These are phyloP conservation scores for Pleochaeta shiraiana DNA, from an alignment of 2,329 filamentous ascomycete species.

Conservation along the genomic window DNA sequence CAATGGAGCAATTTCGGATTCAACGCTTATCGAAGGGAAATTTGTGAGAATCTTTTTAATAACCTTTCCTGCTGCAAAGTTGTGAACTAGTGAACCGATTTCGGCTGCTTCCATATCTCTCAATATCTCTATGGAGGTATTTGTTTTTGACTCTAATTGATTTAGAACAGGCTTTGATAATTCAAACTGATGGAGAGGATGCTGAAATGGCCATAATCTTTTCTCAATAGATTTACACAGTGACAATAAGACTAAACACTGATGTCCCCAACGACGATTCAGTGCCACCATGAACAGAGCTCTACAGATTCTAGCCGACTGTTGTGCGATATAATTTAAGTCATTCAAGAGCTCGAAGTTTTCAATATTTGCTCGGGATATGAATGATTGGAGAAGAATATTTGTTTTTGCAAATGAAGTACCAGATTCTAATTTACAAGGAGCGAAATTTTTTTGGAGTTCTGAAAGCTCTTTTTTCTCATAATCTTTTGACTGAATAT, in stretches of 20 bases:
- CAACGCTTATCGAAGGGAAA: slow-evolving; percentile 78
- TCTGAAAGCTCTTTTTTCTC: slow-evolving; percentile 72
- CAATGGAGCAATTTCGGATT: slow-evolving; percentile 84
- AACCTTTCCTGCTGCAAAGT: slow-evolving; percentile 64
- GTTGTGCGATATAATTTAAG: slow-evolving; percentile 85
- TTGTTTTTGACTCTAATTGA: slow-evolving; percentile 57
- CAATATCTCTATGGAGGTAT: slow-evolving; percentile 52
- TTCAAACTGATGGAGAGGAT: slow-evolving; percentile 90
- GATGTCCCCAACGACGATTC: slow-evolving; percentile 86
- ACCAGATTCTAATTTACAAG: slow-evolving; percentile 40
- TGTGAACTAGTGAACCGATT: slow-evolving; percentile 80
- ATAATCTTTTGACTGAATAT: slow-evolving; percentile 77
- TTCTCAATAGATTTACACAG: slow-evolving; percentile 96
- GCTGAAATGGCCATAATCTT: slow-evolving; percentile 83
- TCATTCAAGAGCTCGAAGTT: slow-evolving; percentile 91
- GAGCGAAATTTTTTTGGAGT: slow-evolving; percentile 43
- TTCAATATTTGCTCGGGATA: slow-evolving; percentile 68
- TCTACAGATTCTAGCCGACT: slow-evolving; percentile 81
- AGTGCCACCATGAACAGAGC: slow-evolving; percentile 95
- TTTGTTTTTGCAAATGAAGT: slow-evolving; percentile 34
- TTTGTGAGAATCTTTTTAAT: slow-evolving; percentile 67
- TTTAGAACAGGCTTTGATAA: slow-evolving; percentile 63
- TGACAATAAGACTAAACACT: slow-evolving; percentile 76
- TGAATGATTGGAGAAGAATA: slow-evolving; percentile 82
- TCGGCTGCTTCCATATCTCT: slow-evolving; percentile 87